Base-by-base conservation (phyloP, 176 grass and related monocot species). In the Triticum urartu region DNA sequence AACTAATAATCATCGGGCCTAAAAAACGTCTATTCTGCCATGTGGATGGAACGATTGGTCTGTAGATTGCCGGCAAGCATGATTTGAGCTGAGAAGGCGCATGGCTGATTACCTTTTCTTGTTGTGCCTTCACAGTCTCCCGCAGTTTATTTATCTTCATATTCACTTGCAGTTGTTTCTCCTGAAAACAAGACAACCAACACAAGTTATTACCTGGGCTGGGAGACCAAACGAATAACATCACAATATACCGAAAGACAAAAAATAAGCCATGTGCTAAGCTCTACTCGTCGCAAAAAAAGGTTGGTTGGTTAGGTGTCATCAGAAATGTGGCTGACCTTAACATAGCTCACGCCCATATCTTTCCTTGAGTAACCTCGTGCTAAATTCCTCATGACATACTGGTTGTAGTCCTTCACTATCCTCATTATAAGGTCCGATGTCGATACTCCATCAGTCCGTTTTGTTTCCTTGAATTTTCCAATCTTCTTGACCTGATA, bases 341-440 rank as follows among this genome's bases (percentile, higher is more conserved):
- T 99, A 47, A 99, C 97, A 88, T 97, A 99, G 85, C 97, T 99
- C 85, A 99, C 97, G 14, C 94, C 94, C 34, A 99, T 76, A 69
- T 99, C 97, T 67, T 99, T 96, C 83, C 97, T 94, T 5, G 97
- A 87, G 86, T 99, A 99, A 30, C 94, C 97, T 35, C 92, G 90
- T 80, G 94, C 97, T 68, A 99, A 89, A 87, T 99, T 99, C 72
- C 97, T 88, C 97, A 89, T 99, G 26, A 99, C 89, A 92, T 96
- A 99, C 84, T 99, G 90, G 72, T 99, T 99, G 30, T 99, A 99
- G 80, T 99, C 97, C 64, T 99, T 99, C 40, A 97, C 81, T 63
- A 99, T 99, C 82, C 97, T 92, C 97, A 99, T 99, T 90, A 99
- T 99, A 60, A 99, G 87, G 65, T 99, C 94, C 24, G 97, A 99